phyloP scores from a whole-genome alignment of 1,284 basidiomycete species.

The Pholiota adiposa region DNA sequence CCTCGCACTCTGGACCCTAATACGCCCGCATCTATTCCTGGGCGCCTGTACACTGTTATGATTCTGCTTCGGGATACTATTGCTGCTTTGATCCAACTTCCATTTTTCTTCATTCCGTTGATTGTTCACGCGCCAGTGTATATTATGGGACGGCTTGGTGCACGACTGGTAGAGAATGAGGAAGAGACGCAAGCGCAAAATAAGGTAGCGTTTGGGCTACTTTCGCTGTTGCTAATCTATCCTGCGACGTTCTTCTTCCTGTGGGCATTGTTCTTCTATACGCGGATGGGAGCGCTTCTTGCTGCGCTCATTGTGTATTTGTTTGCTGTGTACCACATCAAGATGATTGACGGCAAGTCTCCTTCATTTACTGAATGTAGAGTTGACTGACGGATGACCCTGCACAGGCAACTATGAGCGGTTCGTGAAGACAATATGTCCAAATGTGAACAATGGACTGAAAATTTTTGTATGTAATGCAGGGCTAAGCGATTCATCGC shows the following conservation, averaged over 20 bases:
- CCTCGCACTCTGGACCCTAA: conserved; percentile 82
- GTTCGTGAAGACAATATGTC: conserved; percentile 42
- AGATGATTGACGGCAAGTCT: conserved; percentile 71
- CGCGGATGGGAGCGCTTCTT: conserved; percentile 55
- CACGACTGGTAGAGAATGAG: conserved; percentile 80
- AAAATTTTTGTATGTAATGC: conserved; percentile 28
- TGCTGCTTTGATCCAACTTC: conserved; percentile 70
- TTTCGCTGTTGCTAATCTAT: conserved; percentile 79
- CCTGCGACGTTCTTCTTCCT: conserved; percentile 81
- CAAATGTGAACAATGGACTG: conserved; percentile 5
- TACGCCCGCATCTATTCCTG: conserved; percentile 72
- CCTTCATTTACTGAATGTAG: not conserved
- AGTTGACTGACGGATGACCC: conserved; percentile 29
- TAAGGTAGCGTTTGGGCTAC: conserved; percentile 84
- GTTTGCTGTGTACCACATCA: conserved; percentile 82
- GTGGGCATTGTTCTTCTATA: conserved; percentile 81
- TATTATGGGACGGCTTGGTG: conserved; percentile 75
- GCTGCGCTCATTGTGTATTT: conserved; percentile 64
- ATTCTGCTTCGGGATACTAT: conserved; percentile 81
- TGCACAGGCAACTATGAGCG: conserved; percentile 77
- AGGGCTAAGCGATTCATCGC: conserved; percentile 84
- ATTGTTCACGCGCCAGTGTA: conserved; percentile 86
- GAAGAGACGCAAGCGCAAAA: conserved; percentile 93
- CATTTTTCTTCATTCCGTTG: conserved; percentile 87
- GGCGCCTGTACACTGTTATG: conserved; percentile 79